Evolutionary conservation across 2,329 filamentous ascomycete genomes (phyloP), one percentile per base, ranked within the genome.

Genomic region (Thielaviopsis punctulata): DNA sequence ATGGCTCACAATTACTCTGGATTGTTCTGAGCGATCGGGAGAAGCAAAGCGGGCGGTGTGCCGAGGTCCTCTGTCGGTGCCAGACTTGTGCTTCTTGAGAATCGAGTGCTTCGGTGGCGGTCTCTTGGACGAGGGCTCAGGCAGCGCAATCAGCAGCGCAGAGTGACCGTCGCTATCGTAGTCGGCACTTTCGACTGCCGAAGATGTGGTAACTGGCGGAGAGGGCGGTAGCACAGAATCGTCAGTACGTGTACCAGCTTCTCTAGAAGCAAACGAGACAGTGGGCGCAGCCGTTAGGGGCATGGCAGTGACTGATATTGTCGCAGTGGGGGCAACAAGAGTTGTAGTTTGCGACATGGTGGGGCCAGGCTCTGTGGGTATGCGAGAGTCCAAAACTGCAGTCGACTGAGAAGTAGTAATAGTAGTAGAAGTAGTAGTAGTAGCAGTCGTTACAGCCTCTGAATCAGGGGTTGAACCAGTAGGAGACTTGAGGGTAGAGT

Each of bases 21-120:
- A 44, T 21, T 52, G 44, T 21, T 52, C 49, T 27, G 73, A 73
- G 25, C 67, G 68, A 27, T 70, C 69, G 1, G 76, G 76, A 15
- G 74, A 75, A 7, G 73, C 70, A 58, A 80, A 80, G n/a, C 76
- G 73, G 51, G 77, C 76, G 8, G 75, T 79, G n/a, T 75, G 76
- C 19, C 73, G 69, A 12, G 74, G 71, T 4, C 74, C 73, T 15
- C 69, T 70, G 19, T 66, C 63, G 25, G 75, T 75, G 53, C 74
- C 73, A 13, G 71, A 72, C 58, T 73, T 69, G 45, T 70, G 65
- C 62, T 80, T 80, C 61, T 79, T 80, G 54, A 80, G 60, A 51
- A 80, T 81, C 0, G 77, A 76, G 57, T 77, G 75, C 48, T 45
- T 53, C 5, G 52, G 52, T 9, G 52, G 24, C 7, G 70, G 68